Conservation (phyloP, 2,329 filamentous ascomycete species). For the Tolypocladium paradoxum region DNA sequence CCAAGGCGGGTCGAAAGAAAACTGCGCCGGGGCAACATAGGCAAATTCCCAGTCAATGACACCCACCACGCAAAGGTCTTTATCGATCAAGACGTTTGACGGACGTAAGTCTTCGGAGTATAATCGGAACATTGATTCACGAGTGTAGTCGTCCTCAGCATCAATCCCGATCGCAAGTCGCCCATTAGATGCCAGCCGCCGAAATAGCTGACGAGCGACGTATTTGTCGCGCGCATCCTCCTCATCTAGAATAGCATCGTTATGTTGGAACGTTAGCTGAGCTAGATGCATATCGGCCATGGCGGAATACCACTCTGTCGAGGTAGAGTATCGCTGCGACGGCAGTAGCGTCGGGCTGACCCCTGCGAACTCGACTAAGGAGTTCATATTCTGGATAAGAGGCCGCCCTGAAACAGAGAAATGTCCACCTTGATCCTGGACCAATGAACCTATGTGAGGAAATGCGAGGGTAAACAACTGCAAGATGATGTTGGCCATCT, state of each 20-base stretch:
- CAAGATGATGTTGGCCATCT: slow-evolving; percentile 30
- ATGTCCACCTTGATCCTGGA: slow-evolving; percentile 12
- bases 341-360: slow-evolving; percentile 13
- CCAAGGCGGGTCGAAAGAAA: slow-evolving; percentile 25
- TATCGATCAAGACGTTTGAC: slow-evolving; percentile 21
- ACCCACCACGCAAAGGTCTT: slow-evolving; percentile 15
- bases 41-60: slow-evolving; percentile 32
- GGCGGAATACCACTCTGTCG: slow-evolving; percentile 20
- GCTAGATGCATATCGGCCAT: slow-evolving; percentile 25
- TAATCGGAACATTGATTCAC: slow-evolving; percentile 5
- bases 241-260: slow-evolving; percentile 21
- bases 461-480: slow-evolving; percentile 25
- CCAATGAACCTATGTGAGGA: slow-evolving; percentile 25
- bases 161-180: slow-evolving; percentile 3
- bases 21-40: slow-evolving; percentile 21
- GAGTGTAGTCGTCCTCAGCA: not conserved
- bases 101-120: slow-evolving; percentile 17
- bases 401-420: slow-evolving; percentile 20
- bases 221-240: slow-evolving; percentile 21
- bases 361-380: slow-evolving; percentile 14
- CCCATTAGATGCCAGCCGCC: slow-evolving; percentile 11
- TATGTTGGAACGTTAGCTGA: slow-evolving; percentile 26
- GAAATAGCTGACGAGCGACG: slow-evolving; percentile 21
- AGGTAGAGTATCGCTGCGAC: slow-evolving; percentile 13
- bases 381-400: slow-evolving; percentile 29